Evolutionary conservation across 129 eudicot species (phyloP).

Genomic region (Logfia minima): DNA sequence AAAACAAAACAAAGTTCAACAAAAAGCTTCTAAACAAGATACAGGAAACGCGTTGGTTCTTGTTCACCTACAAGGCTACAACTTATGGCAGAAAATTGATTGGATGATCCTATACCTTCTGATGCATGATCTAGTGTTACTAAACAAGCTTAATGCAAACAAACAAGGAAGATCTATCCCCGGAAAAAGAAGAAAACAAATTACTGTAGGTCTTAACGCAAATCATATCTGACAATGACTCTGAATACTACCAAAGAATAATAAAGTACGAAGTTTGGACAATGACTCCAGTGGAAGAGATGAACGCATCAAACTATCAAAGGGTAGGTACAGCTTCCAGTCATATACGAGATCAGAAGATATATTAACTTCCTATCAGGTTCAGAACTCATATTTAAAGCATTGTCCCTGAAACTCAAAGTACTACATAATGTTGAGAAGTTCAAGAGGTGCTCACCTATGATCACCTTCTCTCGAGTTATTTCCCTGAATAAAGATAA

Average conservation of each 20-base stretch:
- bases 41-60: background rate
- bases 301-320: background rate
- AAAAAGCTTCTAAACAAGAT: background rate
- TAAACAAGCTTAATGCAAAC: conserved; percentile 13
- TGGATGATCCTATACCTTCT: conserved; percentile 20
- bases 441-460: conserved; percentile 47
- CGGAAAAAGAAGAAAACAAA: background rate
- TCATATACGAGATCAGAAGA: background rate
- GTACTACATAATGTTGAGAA: background rate
- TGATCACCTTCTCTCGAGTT: conserved; percentile 49
- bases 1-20: background rate
- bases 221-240: conserved; percentile 7
- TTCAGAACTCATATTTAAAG: background rate
- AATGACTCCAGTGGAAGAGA: background rate
- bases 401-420: background rate
- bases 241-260: background rate
- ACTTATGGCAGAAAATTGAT: background rate
- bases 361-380: conserved; percentile 6
- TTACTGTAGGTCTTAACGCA: background rate
- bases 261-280: background rate
- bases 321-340: background rate
- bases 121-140: conserved; percentile 1
- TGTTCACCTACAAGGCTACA: conserved; percentile 14
- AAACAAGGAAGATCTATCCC: background rate
- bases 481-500: conserved; percentile 45